Evolutionary conservation across 192 early-diverging fungal species (phyloP).

Genomic region (Coemansia guatemalensis): DNA sequence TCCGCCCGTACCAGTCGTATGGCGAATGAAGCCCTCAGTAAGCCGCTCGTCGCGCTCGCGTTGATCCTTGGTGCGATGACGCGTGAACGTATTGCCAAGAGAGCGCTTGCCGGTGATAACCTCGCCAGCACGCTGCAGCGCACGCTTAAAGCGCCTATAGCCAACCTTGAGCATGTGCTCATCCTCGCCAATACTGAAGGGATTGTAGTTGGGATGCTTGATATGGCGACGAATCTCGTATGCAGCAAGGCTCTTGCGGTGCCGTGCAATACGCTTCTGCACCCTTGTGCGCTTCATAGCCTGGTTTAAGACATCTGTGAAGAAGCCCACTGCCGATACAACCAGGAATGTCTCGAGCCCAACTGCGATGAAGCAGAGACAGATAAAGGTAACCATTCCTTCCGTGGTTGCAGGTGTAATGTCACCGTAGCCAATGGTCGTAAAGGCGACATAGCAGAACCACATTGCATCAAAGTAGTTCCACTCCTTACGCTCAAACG

Average conservation of each 20-base stretch:
- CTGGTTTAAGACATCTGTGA: constrained; percentile 29
- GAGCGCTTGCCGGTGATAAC: constrained; percentile 21
- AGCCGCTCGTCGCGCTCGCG: constrained; percentile 35
- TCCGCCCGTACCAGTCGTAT: constrained; percentile 45
- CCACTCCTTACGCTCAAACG: constrained; percentile 30
- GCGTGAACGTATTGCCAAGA: constrained; percentile 9
- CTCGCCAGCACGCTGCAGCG: constrained; percentile 12
- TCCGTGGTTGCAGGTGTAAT: constrained; percentile 34
- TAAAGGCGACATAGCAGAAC: constrained; percentile 55
- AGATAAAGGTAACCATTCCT: constrained; percentile 50
- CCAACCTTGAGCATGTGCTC: constrained; percentile 31
- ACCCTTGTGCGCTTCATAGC: constrained; percentile 38
- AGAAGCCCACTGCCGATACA: constrained; percentile 44
- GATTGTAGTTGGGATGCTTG: constrained; percentile 55
- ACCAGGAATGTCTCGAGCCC: constrained; percentile 52
- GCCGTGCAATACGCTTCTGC: constrained; percentile 40
- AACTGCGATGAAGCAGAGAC: constrained; percentile 49
- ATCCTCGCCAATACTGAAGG: constrained; percentile 39
- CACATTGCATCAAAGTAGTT: constrained; percentile 52
- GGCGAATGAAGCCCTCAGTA: constrained; percentile 43
- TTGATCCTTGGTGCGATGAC: constrained; percentile 16
- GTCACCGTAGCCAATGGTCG: constrained; percentile 56
- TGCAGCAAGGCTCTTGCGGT: constrained; percentile 37
- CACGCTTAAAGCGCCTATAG: constrained; percentile 24
- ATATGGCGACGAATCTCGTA: constrained; percentile 55